Base-by-base conservation (phyloP, 352 stramenopile species). In the Pythium folliculosum region DNA sequence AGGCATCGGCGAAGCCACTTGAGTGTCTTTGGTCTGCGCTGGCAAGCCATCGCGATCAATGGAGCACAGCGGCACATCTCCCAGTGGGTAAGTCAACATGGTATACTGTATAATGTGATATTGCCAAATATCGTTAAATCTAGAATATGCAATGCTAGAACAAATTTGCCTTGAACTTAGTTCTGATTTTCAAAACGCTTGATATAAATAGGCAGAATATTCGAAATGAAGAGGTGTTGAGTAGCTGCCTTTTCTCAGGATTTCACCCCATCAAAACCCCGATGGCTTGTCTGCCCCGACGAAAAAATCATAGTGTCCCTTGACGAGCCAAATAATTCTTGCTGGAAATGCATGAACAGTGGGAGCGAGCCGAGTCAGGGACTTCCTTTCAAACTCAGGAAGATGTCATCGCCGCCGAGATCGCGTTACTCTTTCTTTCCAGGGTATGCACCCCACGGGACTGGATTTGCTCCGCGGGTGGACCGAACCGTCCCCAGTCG, bases 341-440 rank as follows among this genome's bases (percentile, higher is more conserved):
- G 22, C 44, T 50, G 44, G 44, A 50, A 27, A 50, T 50, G 44
- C n/a, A n/a, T 8, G 0, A 5, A 50, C 12, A 54, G 48, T 54
- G 22, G 22, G 27, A 57, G 19, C 17, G 5, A n/a, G 16, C 27
- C 49, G 23, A 55, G 27, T 61, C 40, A 23, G 8, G 8, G 27
- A 50, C 44, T 50, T 50, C 44, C 5, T 1, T 50, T 19, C 1
- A 50, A 50, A 50, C 44, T 50, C 44, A 50, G 44, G 44, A 50
- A 27, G 44, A 25, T 50, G 44, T 50, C 44, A 3, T 14, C 44
- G 44, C 44, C 21, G 21, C 14, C 44, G 44, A 50, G 44, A 50
- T 50, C 44, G 44, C 44, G 44, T 50, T 23, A 50, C 44, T 50
- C 44, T 7, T 27, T 50, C 44, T 50, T 50, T 50, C 44, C 44